Conservation (phyloP, 176 grass and related monocot species). For the Phyllostachys edulis region DNA sequence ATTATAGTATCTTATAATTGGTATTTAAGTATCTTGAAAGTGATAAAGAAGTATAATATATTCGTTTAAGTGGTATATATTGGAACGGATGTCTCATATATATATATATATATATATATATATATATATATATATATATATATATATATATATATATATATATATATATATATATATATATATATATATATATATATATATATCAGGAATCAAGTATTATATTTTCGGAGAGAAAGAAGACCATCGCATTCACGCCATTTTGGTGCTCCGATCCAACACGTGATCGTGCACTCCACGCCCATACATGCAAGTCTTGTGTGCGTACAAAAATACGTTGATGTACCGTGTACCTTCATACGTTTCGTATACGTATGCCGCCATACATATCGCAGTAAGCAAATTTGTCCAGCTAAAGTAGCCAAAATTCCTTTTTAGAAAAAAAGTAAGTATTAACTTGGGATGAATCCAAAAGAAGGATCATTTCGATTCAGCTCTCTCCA, state of each 20-base stretch:
- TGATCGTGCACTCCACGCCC: conserved; percentile 28
- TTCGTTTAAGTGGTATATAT: too few species aligned
- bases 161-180: too few species aligned
- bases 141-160: too few species aligned
- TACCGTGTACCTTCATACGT: not conserved
- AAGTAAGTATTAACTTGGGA: not conserved
- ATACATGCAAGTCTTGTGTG: conserved; percentile 35
- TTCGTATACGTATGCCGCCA: not conserved
- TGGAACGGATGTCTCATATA: too few species aligned
- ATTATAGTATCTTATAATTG: too few species aligned
- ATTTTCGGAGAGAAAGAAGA: not conserved
- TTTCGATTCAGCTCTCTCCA: too few species aligned
- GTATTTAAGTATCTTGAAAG: too few species aligned
- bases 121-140: too few species aligned
- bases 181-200: too few species aligned
- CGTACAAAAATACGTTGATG: not conserved
- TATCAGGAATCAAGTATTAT: not conserved
- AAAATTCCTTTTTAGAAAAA: not conserved
- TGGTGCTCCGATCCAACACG: conserved; percentile 15
- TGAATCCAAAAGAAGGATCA: too few species aligned
- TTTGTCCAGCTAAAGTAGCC: not conserved
- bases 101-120: too few species aligned
- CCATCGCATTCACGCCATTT: conserved; percentile 21
- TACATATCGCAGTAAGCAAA: not conserved
- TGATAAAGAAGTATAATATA: too few species aligned